Evolutionary conservation across 345 rosid species (phyloP).

Genomic region (Streptanthus diversifolius): DNA sequence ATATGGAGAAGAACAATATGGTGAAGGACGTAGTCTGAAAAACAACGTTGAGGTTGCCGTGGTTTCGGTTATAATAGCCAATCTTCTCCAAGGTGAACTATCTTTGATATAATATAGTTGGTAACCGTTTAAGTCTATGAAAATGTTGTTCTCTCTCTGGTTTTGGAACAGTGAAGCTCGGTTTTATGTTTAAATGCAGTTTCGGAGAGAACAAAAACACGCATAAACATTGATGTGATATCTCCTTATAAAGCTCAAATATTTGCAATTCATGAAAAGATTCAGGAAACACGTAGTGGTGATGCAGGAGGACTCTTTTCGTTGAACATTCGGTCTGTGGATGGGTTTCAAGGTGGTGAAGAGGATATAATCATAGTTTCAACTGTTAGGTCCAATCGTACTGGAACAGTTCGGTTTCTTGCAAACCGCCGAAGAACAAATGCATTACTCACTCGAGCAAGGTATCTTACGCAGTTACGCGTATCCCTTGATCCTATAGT

Average conservation of each 20-base stretch:
- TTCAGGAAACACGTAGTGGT: conserved; percentile 24
- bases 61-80: conserved; percentile 26
- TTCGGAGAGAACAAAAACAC: conserved; percentile 2
- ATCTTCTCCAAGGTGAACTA: conserved; percentile 38
- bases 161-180: neutral
- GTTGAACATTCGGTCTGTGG: conserved; percentile 35
- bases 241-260: conserved; percentile 50
- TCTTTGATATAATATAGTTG: neutral
- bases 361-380: conserved; percentile 50
- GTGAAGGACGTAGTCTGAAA: conserved; percentile 30
- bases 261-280: conserved; percentile 38
- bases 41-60: conserved; percentile 44
- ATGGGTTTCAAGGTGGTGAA: conserved; percentile 53
- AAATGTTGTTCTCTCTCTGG: neutral
- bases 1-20: conserved; percentile 27
- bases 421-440: conserved; percentile 30
- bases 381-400: conserved; percentile 40
- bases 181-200: conserved; percentile 19
- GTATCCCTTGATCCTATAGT: neutral
- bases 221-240: conserved; percentile 40
- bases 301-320: conserved; percentile 28
- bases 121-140: neutral
- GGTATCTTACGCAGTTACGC: no score
- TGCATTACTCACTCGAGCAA: conserved; percentile 41
- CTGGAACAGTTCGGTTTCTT: conserved; percentile 40